A percentile compares a stretch with the other conserved stretches of the same genome.
Evolutionary conservation across 1,139 yeast genomes (phyloP).

Genomic region (Saccharomyces hybrid): DNA sequence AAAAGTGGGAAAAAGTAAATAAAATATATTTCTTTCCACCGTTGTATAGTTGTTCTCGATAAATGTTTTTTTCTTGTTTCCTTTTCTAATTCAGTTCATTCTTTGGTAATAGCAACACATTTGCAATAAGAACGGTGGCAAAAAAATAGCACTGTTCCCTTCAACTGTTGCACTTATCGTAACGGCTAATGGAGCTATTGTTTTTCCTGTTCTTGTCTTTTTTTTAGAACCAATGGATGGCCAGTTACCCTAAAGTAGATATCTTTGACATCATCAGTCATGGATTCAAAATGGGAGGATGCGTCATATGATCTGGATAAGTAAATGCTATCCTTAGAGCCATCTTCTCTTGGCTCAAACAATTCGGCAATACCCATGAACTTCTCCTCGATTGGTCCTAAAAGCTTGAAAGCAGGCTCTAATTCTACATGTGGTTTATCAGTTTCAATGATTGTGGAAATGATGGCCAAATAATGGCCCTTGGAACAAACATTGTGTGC

Average conservation of each 20-base stretch:
- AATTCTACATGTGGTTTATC: constrained; percentile 88
- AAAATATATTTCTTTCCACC: no score
- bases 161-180: no score
- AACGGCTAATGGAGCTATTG: no score
- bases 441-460: constrained; percentile 91
- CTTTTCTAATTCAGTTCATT: no score
- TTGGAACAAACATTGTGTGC: constrained; percentile 88
- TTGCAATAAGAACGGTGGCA: no score
- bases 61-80: no score
- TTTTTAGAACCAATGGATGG: constrained; percentile 78
- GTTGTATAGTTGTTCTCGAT: no score
- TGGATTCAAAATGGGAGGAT: constrained; percentile 88
- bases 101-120: no score
- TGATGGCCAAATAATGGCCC: constrained; percentile 87
- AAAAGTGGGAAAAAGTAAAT: no score
- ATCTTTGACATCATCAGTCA: constrained; percentile 95
- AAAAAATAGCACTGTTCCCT: no score
- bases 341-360: constrained; percentile 82
- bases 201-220: constrained; percentile 59
- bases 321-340: constrained; percentile 69
- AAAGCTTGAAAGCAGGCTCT: constrained; percentile 87
- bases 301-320: constrained; percentile 90
- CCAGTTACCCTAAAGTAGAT: constrained; percentile 88
- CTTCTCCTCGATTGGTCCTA: constrained; percentile 70
- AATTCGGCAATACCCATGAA: constrained; percentile 93